Conservation (phyloP, 768 basidiomycete species). For the Tricholoma hemisulphureum region DNA sequence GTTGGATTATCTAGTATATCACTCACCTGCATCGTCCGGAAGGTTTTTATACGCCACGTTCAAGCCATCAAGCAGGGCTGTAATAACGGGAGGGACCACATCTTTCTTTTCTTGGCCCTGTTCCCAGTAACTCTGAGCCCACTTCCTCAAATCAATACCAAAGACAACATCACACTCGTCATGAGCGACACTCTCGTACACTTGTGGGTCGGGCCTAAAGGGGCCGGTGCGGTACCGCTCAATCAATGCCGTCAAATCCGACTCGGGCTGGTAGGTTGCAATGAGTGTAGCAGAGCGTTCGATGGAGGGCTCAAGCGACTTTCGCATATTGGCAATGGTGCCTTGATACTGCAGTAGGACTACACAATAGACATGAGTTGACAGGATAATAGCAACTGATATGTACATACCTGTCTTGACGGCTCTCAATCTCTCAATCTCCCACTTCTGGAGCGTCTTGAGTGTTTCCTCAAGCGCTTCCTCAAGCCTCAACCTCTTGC, state of each 20-base stretch:
- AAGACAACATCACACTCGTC: constrained; percentile 85
- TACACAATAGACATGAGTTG: constrained; percentile 22
- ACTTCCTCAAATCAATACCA: constrained; percentile 87
- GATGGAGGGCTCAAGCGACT: constrained; percentile 59
- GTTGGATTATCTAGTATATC: neutral
- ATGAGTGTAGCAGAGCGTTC: constrained; percentile 75
- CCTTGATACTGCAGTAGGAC: constrained; percentile 87
- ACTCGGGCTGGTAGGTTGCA: constrained; percentile 84
- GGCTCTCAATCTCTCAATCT: constrained; percentile 75
- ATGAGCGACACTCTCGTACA: constrained; percentile 84
- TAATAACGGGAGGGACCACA: constrained; percentile 70
- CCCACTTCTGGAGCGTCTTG: constrained; percentile 81
- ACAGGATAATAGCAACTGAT: neutral
- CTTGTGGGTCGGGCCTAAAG: constrained; percentile 81
- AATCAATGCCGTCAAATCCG: constrained; percentile 81
- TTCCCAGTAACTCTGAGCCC: constrained; percentile 84
- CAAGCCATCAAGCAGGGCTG: constrained; percentile 62
- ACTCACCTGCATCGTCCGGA: constrained; percentile 62
- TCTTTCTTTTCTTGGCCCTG: constrained; percentile 60
- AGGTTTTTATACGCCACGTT: constrained; percentile 60
- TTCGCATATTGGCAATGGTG: constrained; percentile 70
- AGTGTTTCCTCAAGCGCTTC: constrained; percentile 82
- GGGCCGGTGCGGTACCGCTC: constrained; percentile 93
- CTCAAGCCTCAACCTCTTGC: constrained; percentile 82
- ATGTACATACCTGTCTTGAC: constrained; percentile 69